Evolutionary conservation across 2,329 filamentous ascomycete species (phyloP), one percentile per base, ranked within the genome.

Genomic region (Talaromyces sp.): DNA sequence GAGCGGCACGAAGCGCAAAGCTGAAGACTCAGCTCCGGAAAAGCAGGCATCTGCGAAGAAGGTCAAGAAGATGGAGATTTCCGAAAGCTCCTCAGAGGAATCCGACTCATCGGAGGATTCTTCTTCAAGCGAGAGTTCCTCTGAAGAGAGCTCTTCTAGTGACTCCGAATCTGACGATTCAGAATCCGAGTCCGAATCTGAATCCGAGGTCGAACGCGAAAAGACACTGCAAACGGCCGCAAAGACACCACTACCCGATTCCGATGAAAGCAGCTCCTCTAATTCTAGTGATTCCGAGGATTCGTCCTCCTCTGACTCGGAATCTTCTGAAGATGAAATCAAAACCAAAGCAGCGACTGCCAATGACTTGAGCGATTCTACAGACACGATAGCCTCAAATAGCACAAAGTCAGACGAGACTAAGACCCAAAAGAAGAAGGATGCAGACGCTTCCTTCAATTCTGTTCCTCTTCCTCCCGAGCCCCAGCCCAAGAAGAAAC

Each of bases 1-100:
- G 8, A 82, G 83, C 33, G 76, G 76, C 1, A 70, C 83, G 63
- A 88, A 88, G 76, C 82, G 86, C 63, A 88, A 88, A 77, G 84
- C 84, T 7, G 76, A 77, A 55, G 82, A 81, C 18, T 77, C 76
- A 66, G 81, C 78, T 8, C 80, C 82, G 42, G 78, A 78, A 44
- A 78, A 82, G 63, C 76, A 75, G 37, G 82, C 80, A 3, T 78
- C 78, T 64, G 67, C 75, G 28, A 87, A 87, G 78, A 87, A 85
- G 75, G 78, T 76, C 33, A 79, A 83, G 73, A 72, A 68, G 52
- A 42, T 37, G 12, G 40, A 60, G 25, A 33, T 55, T 11, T 63
- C 62, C 3, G 42, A 60, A 35, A 57, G 28, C 33, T 59, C 37
- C 5, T 63, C 62, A 11, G 52, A 56, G 21, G 48, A 63, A 37